Conservation (phyloP, 2,329 filamentous ascomycete genomes). For the Colletotrichum musicola region DNA sequence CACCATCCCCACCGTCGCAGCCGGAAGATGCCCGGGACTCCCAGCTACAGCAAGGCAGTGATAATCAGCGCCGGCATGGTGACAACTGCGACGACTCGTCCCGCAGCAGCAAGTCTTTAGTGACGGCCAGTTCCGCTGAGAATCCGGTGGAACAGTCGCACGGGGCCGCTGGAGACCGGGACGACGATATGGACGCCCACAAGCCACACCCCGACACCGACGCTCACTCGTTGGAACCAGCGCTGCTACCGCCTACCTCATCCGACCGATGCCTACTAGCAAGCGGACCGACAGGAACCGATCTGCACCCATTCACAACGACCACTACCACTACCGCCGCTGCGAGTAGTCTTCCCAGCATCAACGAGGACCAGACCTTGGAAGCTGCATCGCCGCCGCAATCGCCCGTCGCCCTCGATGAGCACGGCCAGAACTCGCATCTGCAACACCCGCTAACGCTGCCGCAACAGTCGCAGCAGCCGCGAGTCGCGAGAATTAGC, state of each 20-base stretch:
- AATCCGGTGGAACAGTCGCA: conserved; percentile 22
- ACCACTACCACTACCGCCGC: conserved; percentile 39
- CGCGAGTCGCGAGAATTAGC: conserved; percentile 3
- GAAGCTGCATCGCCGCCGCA: conserved; percentile 8
- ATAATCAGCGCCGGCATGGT: conserved; percentile 8
- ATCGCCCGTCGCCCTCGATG: conserved; percentile 3
- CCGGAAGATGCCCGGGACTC: conserved; percentile 23
- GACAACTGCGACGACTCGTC: conserved; percentile 2
- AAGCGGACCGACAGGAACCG: conserved; percentile 47
- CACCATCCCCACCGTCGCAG: conserved; percentile 34
- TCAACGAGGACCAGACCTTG: conserved; percentile 36
- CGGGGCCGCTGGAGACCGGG: conserved; percentile 26
- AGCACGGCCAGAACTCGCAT: neutral
- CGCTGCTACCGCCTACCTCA: conserved; percentile 37
- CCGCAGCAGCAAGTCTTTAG: conserved; percentile 25
- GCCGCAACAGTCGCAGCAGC: conserved; percentile 6
- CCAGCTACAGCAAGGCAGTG: neutral
- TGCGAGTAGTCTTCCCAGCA: conserved; percentile 37
- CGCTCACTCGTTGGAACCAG: conserved; percentile 30
- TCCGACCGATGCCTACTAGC: conserved; percentile 38
- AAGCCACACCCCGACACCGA: conserved; percentile 29
- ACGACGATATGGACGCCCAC: conserved; percentile 23
- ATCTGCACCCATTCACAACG: conserved; percentile 49
- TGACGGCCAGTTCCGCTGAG: conserved; percentile 37
- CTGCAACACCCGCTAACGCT: conserved; percentile 2